Evolutionary conservation across 2,329 filamentous ascomycete genomes (phyloP).

Genomic region (Xylaria sp.): DNA sequence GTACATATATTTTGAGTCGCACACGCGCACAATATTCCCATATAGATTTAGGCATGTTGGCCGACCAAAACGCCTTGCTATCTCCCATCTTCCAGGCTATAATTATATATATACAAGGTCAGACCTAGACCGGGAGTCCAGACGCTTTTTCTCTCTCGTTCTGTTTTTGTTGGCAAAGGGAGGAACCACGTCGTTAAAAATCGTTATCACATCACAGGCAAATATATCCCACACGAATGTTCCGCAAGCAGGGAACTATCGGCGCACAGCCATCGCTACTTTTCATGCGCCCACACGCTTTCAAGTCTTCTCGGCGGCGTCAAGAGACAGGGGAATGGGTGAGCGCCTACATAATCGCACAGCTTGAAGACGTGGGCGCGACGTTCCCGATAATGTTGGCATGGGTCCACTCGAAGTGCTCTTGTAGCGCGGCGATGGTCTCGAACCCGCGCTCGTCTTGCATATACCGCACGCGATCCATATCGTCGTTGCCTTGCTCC

Average conservation of each 20-base stretch:
- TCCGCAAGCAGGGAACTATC: neutral
- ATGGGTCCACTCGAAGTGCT: constrained; percentile 68
- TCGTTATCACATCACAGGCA: constrained; percentile 26
- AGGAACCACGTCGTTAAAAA: constrained; percentile 21
- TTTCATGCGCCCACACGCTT: neutral
- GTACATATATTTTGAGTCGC: neutral
- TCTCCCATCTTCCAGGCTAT: constrained; percentile 25
- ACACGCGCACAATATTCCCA: constrained; percentile 15
- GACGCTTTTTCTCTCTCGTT: constrained; percentile 2
- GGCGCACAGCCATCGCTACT: neutral
- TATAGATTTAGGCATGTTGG: constrained; percentile 14
- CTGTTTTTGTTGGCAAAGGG: neutral
- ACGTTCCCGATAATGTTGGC: constrained; percentile 45
- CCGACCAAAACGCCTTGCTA: constrained; percentile 35
- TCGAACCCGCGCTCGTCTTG: constrained; percentile 61
- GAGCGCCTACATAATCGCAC: constrained; percentile 58
- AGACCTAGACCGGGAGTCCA: constrained; percentile 6
- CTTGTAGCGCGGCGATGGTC: constrained; percentile 60
- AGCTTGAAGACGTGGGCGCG: constrained; percentile 53
- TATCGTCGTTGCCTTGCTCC: constrained; percentile 62
- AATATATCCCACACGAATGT: neutral
- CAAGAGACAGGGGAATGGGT: neutral
- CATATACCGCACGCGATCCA: constrained; percentile 59
- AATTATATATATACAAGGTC: constrained; percentile 23
- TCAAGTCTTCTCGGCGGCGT: neutral